Conservation (phyloP, 2,329 filamentous ascomycete species). For the Chalaropsis thielavioides region DNA sequence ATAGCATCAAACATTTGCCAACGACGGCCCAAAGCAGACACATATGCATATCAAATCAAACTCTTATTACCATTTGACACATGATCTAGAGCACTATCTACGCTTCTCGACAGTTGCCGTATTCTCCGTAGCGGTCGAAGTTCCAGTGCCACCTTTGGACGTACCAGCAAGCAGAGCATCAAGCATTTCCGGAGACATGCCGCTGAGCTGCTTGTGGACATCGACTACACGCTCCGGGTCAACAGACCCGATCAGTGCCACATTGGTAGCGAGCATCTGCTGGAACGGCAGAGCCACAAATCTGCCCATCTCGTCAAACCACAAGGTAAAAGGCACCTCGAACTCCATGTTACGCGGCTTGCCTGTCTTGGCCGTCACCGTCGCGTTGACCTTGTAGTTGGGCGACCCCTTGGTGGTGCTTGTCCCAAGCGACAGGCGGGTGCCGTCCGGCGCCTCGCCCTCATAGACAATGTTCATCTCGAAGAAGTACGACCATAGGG, state of each 20-base stretch:
- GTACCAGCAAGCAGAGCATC: slow-evolving; percentile 30
- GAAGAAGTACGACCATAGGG: slow-evolving; percentile 70
- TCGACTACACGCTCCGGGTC: slow-evolving; percentile 44
- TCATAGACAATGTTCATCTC: slow-evolving; percentile 74
- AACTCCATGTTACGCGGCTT: slow-evolving; percentile 37
- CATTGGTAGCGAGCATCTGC: slow-evolving; percentile 54
- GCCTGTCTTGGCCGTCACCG: slow-evolving; percentile 31
- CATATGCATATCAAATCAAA: background rate
- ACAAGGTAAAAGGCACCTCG: slow-evolving; percentile 51
- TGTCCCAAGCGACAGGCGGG: slow-evolving; percentile 57
- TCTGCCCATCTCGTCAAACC: slow-evolving; percentile 60
- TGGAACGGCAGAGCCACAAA: slow-evolving; percentile 68
- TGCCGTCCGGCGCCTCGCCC: slow-evolving; percentile 49
- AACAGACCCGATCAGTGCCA: slow-evolving; percentile 49
- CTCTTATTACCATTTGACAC: background rate
- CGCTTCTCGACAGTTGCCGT: slow-evolving; percentile 1
- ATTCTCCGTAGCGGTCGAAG: slow-evolving; percentile 21
- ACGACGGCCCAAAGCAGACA: too few species aligned
- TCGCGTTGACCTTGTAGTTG: slow-evolving; percentile 61
- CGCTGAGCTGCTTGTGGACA: slow-evolving; percentile 26
- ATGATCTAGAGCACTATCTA: background rate
- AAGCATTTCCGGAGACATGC: slow-evolving; percentile 34
- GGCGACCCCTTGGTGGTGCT: slow-evolving; percentile 66
- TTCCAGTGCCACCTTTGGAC: slow-evolving; percentile 21
- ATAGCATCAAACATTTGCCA: too few species aligned